Evolutionary conservation across 2,329 filamentous ascomycete species (phyloP).

Genomic region (Ophiocordyceps camponoti-leonardi): DNA sequence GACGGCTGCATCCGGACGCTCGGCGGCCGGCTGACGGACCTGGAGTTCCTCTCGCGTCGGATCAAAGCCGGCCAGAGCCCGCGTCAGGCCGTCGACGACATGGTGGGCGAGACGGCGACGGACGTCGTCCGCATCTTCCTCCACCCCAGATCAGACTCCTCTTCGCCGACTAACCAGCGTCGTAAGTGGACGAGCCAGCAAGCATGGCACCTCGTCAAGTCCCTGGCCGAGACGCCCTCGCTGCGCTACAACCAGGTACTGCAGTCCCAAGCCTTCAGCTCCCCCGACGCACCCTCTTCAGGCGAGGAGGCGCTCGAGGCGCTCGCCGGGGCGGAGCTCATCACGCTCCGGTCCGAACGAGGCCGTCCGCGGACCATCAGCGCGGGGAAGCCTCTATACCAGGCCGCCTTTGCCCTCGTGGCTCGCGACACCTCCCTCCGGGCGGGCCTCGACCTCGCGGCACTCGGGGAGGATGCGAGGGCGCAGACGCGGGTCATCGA

Average conservation of each 20-base stretch:
- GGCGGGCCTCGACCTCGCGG: constrained; percentile 54
- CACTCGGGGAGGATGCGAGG: constrained; percentile 51
- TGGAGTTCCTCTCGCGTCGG: constrained; percentile 82
- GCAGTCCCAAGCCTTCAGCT: constrained; percentile 40
- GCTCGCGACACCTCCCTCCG: constrained; percentile 54
- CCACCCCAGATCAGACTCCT: constrained; percentile 28
- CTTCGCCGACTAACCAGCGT: neutral
- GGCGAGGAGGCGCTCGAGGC: constrained; percentile 64
- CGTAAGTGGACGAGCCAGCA: constrained; percentile 61
- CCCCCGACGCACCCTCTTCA: constrained; percentile 16
- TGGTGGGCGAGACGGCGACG: constrained; percentile 72
- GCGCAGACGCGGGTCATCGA: constrained; percentile 59
- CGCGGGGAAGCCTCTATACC: constrained; percentile 74
- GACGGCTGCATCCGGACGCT: constrained; percentile 68
- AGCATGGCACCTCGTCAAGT: constrained; percentile 76
- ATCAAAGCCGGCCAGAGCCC: constrained; percentile 79
- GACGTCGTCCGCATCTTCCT: constrained; percentile 93
- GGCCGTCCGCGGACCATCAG: constrained; percentile 65
- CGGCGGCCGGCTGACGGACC: constrained; percentile 84
- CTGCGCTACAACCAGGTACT: constrained; percentile 78
- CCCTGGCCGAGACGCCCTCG: constrained; percentile 48
- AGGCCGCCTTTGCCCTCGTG: constrained; percentile 61
- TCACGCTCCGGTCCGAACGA: constrained; percentile 53
- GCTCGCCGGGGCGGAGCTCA: constrained; percentile 72
- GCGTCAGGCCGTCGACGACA: constrained; percentile 64